Percentiles rank a stretch among this genome's conserved stretches.
These are phyloP conservation scores for Iberis amara DNA, from an alignment of 441 rosid genomes.

Conservation along the genomic window DNA sequence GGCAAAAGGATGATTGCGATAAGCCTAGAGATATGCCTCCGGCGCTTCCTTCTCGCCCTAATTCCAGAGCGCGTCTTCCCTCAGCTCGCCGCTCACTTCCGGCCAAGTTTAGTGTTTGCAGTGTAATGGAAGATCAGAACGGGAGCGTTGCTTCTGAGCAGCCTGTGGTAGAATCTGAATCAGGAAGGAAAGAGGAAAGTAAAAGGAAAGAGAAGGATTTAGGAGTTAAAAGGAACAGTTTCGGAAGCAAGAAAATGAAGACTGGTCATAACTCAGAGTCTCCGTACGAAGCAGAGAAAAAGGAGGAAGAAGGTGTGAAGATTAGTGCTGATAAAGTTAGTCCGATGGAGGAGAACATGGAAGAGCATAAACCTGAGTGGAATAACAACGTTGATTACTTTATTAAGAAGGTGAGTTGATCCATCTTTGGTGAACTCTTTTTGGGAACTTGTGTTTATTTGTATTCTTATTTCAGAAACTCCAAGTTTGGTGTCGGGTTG, in stretches of 20 bases:
- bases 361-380: conserved; percentile 43
- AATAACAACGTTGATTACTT: conserved; percentile 71
- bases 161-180: conserved; percentile 27
- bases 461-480: conserved; percentile 55
- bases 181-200: conserved; percentile 44
- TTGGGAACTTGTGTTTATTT: conserved; percentile 15
- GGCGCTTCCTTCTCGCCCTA: conserved; percentile 83
- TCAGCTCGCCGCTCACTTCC: conserved; percentile 73
- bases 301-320: conserved; percentile 32
- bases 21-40: conserved; percentile 80
- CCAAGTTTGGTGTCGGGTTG: conserved; percentile 69
- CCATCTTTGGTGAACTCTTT: background rate
- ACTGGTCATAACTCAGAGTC: conserved; percentile 48
- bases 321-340: conserved; percentile 10
- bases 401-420: conserved; percentile 60
- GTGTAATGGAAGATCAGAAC: conserved; percentile 22
- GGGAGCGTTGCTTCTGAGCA: conserved; percentile 7
- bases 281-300: conserved; percentile 43
- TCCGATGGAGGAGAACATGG: conserved; percentile 19
- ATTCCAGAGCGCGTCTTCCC: conserved; percentile 75
- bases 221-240: conserved; percentile 45
- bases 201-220: conserved; percentile 73
- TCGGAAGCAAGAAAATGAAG: conserved; percentile 80
- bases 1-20: conserved; percentile 64
- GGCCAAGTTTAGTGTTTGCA: conserved; percentile 38